Evolutionary conservation across 176 grass and related monocot genomes (phyloP).

Genomic region (Carex littledalei): DNA sequence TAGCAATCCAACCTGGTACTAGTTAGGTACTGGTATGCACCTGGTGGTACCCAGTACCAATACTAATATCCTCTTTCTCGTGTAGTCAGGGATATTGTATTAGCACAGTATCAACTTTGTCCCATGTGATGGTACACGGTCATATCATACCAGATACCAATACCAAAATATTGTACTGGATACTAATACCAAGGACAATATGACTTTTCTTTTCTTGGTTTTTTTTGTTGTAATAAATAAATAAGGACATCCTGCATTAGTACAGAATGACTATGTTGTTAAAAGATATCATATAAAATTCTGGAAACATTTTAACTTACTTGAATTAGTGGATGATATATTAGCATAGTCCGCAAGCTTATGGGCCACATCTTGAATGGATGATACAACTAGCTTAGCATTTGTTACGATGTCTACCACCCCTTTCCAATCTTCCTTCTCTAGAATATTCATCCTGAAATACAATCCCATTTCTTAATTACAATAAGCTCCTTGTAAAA

Average conservation of each 20-base stretch:
- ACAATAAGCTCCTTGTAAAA: neutral
- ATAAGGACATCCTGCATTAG: neutral
- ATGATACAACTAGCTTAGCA: slow-evolving; percentile 72
- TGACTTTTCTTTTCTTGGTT: neutral
- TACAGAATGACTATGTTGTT: neutral
- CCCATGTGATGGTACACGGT: neutral
- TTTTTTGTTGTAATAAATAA: neutral
- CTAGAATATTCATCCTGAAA: slow-evolving; percentile 74
- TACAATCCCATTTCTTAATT: slow-evolving; percentile 7
- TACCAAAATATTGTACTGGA: neutral
- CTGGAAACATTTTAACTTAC: slow-evolving; percentile 28
- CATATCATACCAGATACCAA: slow-evolving; percentile 7
- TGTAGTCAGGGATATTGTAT: neutral
- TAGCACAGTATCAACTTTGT: neutral
- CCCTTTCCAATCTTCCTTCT: slow-evolving; percentile 89
- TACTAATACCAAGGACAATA: neutral
- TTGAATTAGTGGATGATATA: slow-evolving; percentile 26
- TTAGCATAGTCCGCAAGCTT: slow-evolving; percentile 63
- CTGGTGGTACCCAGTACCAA: neutral
- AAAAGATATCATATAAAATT: neutral
- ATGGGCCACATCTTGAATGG: slow-evolving; percentile 75
- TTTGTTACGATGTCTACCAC: slow-evolving; percentile 86
- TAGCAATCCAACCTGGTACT: neutral
- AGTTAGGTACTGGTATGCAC: neutral
- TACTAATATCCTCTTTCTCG: neutral